Evolutionary conservation across 2,329 filamentous ascomycete genomes (phyloP), one percentile per base, ranked within the genome.

Genomic region (Beauveria scarabaeidicola): DNA sequence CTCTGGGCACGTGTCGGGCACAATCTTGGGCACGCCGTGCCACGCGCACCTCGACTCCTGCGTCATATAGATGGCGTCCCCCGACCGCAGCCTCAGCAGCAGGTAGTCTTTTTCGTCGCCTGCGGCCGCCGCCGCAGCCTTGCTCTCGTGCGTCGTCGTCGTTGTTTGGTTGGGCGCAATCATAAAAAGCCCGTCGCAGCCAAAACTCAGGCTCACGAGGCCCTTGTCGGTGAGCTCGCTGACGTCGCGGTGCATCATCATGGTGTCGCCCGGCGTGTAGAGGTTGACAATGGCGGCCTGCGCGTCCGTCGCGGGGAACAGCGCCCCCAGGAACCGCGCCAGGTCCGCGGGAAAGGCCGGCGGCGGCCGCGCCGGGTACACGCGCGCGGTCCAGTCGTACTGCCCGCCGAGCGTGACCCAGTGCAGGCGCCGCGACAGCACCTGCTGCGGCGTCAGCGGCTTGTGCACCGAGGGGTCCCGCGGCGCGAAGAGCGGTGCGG

Each of bases 391-490:
- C 94, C 93, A 97, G 75, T 97, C 90, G 72, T 97, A 97, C 72
- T 97, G 94, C 0, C 91, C 93, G 53, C 94, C 94, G 3, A 99
- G 82, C 0, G 93, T 97, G 46, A 95, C 83, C 94, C 94, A 99
- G 65, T 93, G 90, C 25, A 97, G 81, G 63, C 90, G 92, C 63
- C 87, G 88, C 60, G 86, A 83, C 47, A 97, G 78, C 32, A 93
- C 83, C 67, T 87, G 86, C 52, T 82, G 77, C 57, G 89, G 77
- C 2, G 83, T 81, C 10, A 97, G 77, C 2, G 90, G 80, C 62
- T 87, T 89, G 73, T 97, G 92, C n/a, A 91, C 74, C 0, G 72
- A 64, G 0, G 88, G 78, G 66, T 96, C 85, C 58, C 89, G 88
- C 7, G 93, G 90, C 27, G 63, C 70, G 66, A 87, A 84, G 43